phyloP scores from a whole-genome alignment of 129 eudicot species.

The Flaveria bidentis region DNA sequence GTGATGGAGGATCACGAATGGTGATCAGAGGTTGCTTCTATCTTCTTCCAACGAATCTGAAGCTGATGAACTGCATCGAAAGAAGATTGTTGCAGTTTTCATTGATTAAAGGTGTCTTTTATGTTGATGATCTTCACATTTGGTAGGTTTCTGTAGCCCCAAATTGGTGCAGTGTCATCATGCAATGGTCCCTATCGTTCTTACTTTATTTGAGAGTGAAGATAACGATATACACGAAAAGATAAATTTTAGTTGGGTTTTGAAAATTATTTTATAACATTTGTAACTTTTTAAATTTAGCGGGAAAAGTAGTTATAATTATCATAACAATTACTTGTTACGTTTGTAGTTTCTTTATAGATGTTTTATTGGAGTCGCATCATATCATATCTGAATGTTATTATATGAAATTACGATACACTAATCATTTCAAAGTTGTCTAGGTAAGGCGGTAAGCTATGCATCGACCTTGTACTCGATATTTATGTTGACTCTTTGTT shows the following conservation, averaged over 20 bases:
- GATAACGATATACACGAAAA: neutral
- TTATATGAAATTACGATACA: too few relatives aligned
- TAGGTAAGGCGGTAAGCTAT: too few relatives aligned
- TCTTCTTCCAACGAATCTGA: slow-evolving; percentile 28
- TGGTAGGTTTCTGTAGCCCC: slow-evolving; percentile 24
- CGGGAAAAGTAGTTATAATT: too few relatives aligned
- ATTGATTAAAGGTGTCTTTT: neutral
- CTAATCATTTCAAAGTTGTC: too few relatives aligned
- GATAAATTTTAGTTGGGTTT: neutral
- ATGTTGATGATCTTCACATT: slow-evolving; percentile 9
- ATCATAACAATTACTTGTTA: too few relatives aligned
- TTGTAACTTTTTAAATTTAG: too few relatives aligned
- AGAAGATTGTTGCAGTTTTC: slow-evolving; percentile 13
- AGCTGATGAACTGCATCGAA: slow-evolving; percentile 10
- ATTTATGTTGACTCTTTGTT: too few relatives aligned
- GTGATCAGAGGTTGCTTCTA: slow-evolving; percentile 32
- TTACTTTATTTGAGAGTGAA: slow-evolving; percentile 28
- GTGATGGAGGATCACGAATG: neutral
- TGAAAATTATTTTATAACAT: neutral
- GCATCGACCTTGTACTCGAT: too few relatives aligned
- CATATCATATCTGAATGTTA: too few relatives aligned
- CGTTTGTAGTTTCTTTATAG: too few relatives aligned
- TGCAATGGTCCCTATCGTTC: slow-evolving; percentile 16
- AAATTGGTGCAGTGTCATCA: slow-evolving; percentile 33
- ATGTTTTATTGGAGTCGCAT: too few relatives aligned